Evolutionary conservation across 1,139 yeast species (phyloP).

Genomic region (Magnusiomyces sp.): DNA sequence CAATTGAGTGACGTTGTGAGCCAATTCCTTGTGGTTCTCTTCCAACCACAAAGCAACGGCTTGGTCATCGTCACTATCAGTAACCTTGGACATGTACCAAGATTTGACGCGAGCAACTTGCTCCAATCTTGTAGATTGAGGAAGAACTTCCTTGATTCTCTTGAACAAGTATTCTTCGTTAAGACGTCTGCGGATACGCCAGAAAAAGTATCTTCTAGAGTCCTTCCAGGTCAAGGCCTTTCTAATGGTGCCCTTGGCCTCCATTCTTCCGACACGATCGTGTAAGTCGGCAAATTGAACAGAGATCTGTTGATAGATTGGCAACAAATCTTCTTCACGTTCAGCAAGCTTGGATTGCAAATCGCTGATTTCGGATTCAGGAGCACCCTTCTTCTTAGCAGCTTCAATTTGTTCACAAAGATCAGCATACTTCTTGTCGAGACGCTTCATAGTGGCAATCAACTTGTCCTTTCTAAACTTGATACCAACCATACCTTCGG

Average conservation of each 20-base stretch:
- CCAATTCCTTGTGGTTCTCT: slow-evolving; percentile 58
- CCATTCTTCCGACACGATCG: slow-evolving; percentile 95
- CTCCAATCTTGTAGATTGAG: slow-evolving; percentile 62
- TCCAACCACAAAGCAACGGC: slow-evolving; percentile 85
- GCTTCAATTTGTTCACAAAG: slow-evolving; percentile 50
- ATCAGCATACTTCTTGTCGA: slow-evolving; percentile 66
- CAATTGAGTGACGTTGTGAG: slow-evolving; percentile 52
- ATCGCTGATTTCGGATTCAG: slow-evolving; percentile 58
- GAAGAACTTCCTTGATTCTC: slow-evolving; percentile 59
- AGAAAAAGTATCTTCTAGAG: slow-evolving; percentile 94
- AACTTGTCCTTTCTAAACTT: slow-evolving; percentile 92
- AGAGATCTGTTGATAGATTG: slow-evolving; percentile 85
- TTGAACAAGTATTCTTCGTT: slow-evolving; percentile 83
- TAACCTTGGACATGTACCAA: slow-evolving; percentile 65
- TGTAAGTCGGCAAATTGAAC: slow-evolving; percentile 97
- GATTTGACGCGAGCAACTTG: slow-evolving; percentile 80
- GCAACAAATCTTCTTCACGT: slow-evolving; percentile 74
- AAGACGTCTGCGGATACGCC: slow-evolving; percentile 96
- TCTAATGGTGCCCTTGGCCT: slow-evolving; percentile 85
- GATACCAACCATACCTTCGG: slow-evolving; percentile 98
- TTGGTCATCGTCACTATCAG: slow-evolving; percentile 64
- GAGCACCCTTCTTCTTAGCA: slow-evolving; percentile 36
- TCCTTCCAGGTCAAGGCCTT: slow-evolving; percentile 79
- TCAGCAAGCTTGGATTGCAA: slow-evolving; percentile 58
- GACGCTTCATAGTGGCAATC: slow-evolving; percentile 79